Evolutionary conservation across 2,329 filamentous ascomycete species (phyloP).

Genomic region (Teratosphaeriaceae sp.): DNA sequence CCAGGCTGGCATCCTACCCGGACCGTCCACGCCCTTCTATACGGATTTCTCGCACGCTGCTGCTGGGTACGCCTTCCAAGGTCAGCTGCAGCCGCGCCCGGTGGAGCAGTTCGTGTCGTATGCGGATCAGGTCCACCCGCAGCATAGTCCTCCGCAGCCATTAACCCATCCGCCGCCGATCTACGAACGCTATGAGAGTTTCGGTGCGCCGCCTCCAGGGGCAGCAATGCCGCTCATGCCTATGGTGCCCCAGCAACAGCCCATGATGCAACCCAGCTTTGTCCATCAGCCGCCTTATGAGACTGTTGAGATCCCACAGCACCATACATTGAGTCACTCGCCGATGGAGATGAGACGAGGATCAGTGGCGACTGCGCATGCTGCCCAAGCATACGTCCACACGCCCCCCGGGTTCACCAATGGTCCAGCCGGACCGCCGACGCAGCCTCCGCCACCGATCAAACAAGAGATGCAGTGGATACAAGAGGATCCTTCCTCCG

Average conservation of each 20-base stretch:
- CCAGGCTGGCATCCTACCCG: conserved; percentile 21
- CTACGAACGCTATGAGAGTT: not conserved
- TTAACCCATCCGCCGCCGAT: not conserved
- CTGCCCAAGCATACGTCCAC: not conserved
- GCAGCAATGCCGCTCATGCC: no score
- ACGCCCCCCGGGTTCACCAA: not conserved
- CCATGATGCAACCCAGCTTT: no score
- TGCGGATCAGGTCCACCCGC: not conserved
- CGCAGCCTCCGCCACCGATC: not conserved
- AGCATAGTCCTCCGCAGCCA: not conserved
- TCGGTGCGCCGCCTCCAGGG: not conserved
- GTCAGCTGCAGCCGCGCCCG: not conserved
- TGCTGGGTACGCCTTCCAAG: not conserved
- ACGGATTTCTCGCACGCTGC: not conserved
- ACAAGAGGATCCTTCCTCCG: not conserved
- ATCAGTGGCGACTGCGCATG: not conserved
- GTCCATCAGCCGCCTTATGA: no score
- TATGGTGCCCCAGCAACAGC: no score
- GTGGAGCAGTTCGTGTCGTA: conserved; percentile 2
- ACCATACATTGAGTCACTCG: no score
- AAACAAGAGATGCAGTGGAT: not conserved
- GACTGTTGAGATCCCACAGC: no score
- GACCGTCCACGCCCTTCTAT: conserved; percentile 7
- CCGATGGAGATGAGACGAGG: no score
- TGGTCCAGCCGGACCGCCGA: not conserved